phyloP scores from a whole-genome alignment of 768 basidiomycete genomes.

The Amanita phalloides region DNA sequence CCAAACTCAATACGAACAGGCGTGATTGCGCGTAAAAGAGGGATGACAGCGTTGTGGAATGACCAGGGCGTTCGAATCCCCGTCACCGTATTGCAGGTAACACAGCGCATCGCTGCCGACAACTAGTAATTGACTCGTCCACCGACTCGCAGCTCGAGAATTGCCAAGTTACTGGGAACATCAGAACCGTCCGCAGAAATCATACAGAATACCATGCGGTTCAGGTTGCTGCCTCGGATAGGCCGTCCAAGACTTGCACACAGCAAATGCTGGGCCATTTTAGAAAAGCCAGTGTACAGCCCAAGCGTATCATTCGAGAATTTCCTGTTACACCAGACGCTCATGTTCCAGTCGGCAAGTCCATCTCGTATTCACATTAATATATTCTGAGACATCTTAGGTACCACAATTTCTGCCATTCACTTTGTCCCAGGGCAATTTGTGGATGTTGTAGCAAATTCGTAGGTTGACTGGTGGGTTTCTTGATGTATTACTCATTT shows the following conservation, averaged over 20 bases:
- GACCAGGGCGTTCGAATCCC: constrained; percentile 80
- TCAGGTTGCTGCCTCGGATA: constrained; percentile 81
- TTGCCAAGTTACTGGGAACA: constrained; percentile 81
- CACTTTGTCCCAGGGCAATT: constrained; percentile 98
- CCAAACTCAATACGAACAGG: constrained; percentile 83
- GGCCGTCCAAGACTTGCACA: constrained; percentile 59
- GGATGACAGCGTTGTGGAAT: constrained; percentile 93
- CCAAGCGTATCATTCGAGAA: constrained; percentile 81
- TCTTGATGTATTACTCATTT: background rate
- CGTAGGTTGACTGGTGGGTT: constrained; percentile 43
- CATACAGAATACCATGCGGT: constrained; percentile 82
- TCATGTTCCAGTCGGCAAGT: constrained; percentile 78
- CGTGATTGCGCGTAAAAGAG: constrained; percentile 87
- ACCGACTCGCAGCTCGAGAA: constrained; percentile 53
- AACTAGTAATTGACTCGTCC: background rate
- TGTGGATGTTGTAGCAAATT: constrained; percentile 85
- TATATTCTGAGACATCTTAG: constrained; percentile 24
- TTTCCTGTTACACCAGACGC: constrained; percentile 87
- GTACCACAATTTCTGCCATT: constrained; percentile 79
- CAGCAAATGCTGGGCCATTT: constrained; percentile 87
- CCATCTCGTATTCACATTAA: background rate
- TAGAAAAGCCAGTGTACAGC: constrained; percentile 64
- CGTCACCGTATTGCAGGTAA: constrained; percentile 89
- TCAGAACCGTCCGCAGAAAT: constrained; percentile 52
- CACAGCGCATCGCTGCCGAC: constrained; percentile 11